A percentile compares a stretch with the other conserved stretches of the same genome.
Conservation (phyloP, 495 filamentous ascomycete genomes). For the Lasiosphaeria ovina region DNA sequence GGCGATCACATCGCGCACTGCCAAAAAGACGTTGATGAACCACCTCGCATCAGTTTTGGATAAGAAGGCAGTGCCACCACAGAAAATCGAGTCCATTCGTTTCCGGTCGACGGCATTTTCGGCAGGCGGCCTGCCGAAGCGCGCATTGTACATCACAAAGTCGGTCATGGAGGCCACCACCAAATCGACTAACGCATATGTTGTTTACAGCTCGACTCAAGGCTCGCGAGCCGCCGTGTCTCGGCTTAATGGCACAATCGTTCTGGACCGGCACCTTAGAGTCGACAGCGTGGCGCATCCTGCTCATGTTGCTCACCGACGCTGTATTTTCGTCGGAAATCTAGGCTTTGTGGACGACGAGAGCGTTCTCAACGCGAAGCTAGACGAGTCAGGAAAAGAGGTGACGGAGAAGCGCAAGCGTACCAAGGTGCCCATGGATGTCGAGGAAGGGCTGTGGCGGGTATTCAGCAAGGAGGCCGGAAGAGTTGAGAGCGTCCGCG, state of each 20-base stretch:
- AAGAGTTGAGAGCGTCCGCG: slow-evolving; percentile 85
- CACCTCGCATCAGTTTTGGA: slow-evolving; percentile 59
- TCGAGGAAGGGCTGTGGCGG: slow-evolving; percentile 95
- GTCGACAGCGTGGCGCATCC: slow-evolving; percentile 92
- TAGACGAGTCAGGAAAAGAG: slow-evolving; percentile 48
- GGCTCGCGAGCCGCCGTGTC: slow-evolving; percentile 74
- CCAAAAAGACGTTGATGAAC: slow-evolving; percentile 69
- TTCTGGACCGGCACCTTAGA: slow-evolving; percentile 84
- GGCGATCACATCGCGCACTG: slow-evolving; percentile 76
- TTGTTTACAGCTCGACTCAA: slow-evolving; percentile 70
- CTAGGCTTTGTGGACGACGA: slow-evolving; percentile 92
- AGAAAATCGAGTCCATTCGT: slow-evolving; percentile 83
- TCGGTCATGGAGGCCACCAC: slow-evolving; percentile 83
- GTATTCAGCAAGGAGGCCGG: slow-evolving; percentile 73
- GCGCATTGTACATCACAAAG: slow-evolving; percentile 81
- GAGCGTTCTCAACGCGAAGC: slow-evolving; percentile 56
- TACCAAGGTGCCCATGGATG: slow-evolving; percentile 69
- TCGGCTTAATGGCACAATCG: slow-evolving; percentile 75
- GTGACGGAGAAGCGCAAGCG: slow-evolving; percentile 61
- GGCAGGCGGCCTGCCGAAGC: slow-evolving; percentile 74
- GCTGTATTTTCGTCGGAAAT: slow-evolving; percentile 96
- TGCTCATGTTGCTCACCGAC: slow-evolving; percentile 70
- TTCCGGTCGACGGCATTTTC: slow-evolving; percentile 90
- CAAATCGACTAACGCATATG: slow-evolving; percentile 92
- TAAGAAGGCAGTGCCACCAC: slow-evolving; percentile 43